phyloP scores from a whole-genome alignment of 305 asterid genomes.

The Ruellia speciosa region DNA sequence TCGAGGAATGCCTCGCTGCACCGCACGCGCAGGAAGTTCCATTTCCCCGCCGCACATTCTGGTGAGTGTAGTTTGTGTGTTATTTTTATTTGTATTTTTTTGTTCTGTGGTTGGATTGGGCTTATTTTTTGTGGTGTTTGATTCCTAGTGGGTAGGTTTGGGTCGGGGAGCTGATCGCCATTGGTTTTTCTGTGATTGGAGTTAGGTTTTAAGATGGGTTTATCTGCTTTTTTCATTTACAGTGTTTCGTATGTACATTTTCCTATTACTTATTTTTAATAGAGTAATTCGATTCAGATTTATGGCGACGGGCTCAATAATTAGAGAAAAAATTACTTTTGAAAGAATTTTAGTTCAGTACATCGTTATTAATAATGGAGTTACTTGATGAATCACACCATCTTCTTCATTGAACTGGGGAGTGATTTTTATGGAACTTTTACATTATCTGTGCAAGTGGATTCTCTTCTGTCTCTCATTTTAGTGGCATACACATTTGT shows the following conservation, averaged over 20 bases:
- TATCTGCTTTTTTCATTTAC: not conserved
- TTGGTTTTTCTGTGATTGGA: conserved; percentile 14
- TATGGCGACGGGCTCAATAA: not conserved
- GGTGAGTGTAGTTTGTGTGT: conserved; percentile 29
- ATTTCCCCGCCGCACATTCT: conserved; percentile 28
- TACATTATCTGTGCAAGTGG: no score
- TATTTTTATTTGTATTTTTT: not conserved
- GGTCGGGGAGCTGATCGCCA: conserved; percentile 4
- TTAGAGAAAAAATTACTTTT: not conserved
- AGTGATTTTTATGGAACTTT: no score
- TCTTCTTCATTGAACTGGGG: not conserved
- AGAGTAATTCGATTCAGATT: not conserved
- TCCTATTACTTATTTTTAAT: no score
- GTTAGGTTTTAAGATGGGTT: conserved; percentile 9
- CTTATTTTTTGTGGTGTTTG: conserved; percentile 1
- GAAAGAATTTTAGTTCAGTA: conserved; percentile 14
- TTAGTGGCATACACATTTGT: not conserved
- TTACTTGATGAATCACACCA: not conserved
- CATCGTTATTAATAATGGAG: not conserved
- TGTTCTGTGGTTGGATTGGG: conserved; percentile 9
- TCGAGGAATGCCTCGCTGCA: conserved; percentile 31
- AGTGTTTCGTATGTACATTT: not conserved
- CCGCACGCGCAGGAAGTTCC: conserved; percentile 35
- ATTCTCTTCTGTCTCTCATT: no score
- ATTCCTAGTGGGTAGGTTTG: not conserved